Evolutionary conservation across 225 moss, liverwort and hornwort species (phyloP), one percentile per base, ranked within the genome.

Genomic region (Asterella californica): DNA sequence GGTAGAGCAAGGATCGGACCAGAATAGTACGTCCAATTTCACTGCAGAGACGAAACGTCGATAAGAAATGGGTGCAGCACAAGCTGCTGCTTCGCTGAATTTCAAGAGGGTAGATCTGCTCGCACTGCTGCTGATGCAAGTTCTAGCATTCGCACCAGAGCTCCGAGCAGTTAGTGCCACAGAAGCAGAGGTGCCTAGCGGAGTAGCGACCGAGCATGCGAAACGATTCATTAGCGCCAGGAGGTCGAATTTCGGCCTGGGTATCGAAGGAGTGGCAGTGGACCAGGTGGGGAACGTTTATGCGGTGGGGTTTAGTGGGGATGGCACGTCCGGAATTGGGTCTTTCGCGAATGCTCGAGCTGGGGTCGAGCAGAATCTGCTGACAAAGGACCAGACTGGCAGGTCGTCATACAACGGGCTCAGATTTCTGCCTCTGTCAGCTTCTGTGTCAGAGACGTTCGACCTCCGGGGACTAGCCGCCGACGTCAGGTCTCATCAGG

Each of bases 391-490:
- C 63, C 83, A 80, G 36, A 78, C 83, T 0, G 83, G 73, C 6
- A 15, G 24, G 8, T 11, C 11, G 30, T 86, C 83, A 2, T 86
- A 78, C 80, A 86, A 86, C 24, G 86, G 86, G 64, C 48, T 86
- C 59, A 77, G 86, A 38, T 86, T 86, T 52, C 73, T 86, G 30
- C 86, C 80, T 2, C 61, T 86, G 3, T 86, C 86, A 10, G 19
- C 46, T 18, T 77, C 80, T 25, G 5, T 86, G 55, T 74, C 78
- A 7, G 36, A 55, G 34, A 27, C 29, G 0, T 83, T 83, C 63
- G 14, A 10, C 18, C 82, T 76, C 59, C 79, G 85, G n/a, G 80
- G 65, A 4, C 24, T 83, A 18, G 85, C 83, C 27, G 80, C 85
- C 7, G 83, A 86, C 37, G 83, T 86, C 5, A 57, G 4, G 21